A percentile compares a stretch with the other conserved stretches of the same genome.
Evolutionary conservation across 2,329 filamentous ascomycete species (phyloP).

Genomic region (Teratosphaeria viscida): DNA sequence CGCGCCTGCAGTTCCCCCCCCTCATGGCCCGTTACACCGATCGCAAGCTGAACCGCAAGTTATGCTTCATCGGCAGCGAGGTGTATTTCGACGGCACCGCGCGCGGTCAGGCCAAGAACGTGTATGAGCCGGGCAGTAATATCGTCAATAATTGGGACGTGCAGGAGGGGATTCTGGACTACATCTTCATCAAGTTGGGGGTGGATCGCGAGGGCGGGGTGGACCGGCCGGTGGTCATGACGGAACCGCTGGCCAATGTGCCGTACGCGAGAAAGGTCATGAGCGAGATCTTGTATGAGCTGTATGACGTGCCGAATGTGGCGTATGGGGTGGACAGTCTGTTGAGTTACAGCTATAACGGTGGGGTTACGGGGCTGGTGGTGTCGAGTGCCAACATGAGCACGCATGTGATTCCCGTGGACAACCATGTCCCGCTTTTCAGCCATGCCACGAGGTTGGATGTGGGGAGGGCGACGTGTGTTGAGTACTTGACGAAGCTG

Average conservation of each 20-base stretch:
- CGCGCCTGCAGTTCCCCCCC: slow-evolving; percentile 70
- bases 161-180: slow-evolving; percentile 89
- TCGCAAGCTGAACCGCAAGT: slow-evolving; percentile 82
- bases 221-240: slow-evolving; percentile 85
- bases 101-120: slow-evolving; percentile 76
- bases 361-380: slow-evolving; percentile 75
- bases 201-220: slow-evolving; percentile 66
- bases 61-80: slow-evolving; percentile 84
- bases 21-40: slow-evolving; percentile 94
- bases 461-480: slow-evolving; percentile 84
- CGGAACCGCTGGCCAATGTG: slow-evolving; percentile 85
- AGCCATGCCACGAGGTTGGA: slow-evolving; percentile 81
- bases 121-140: slow-evolving; percentile 82
- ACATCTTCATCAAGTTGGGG: slow-evolving; percentile 87
- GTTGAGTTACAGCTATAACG: slow-evolving; percentile 90
- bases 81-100: slow-evolving; percentile 92
- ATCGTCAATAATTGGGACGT: slow-evolving; percentile 97
- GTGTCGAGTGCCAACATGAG: slow-evolving; percentile 88
- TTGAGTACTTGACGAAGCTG: slow-evolving; percentile 85
- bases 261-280: slow-evolving; percentile 71
- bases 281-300: slow-evolving; percentile 96
- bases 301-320: slow-evolving; percentile 80
- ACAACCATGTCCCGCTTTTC: slow-evolving; percentile 66
- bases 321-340: slow-evolving; percentile 93
- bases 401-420: slow-evolving; percentile 86